Conservation (phyloP, 2,329 filamentous ascomycete species). For the Microascus cirrosus region DNA sequence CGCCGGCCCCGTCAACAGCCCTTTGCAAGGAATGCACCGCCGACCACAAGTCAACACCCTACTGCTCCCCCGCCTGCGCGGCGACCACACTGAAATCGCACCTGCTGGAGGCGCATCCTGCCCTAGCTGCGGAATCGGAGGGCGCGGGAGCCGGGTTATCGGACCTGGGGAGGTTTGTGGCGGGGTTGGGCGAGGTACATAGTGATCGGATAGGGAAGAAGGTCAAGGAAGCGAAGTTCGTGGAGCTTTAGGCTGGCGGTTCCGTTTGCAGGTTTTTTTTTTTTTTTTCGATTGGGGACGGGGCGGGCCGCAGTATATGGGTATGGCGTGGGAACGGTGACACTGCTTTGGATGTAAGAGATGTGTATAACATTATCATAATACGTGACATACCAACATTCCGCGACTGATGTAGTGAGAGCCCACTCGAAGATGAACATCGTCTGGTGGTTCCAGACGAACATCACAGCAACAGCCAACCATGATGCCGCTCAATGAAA, state of each 20-base stretch:
- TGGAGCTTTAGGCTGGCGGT: not conserved
- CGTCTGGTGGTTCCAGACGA: not conserved
- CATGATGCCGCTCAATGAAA: not conserved
- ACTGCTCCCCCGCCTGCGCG: conserved; percentile 3
- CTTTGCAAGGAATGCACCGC: conserved; percentile 3
- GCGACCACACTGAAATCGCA: not conserved
- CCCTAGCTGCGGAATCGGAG: not conserved
- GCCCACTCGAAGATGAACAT: not conserved
- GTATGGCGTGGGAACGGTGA: not conserved
- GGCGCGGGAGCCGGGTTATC: not conserved
- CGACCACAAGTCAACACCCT: not conserved
- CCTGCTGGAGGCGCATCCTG: conserved; percentile 2
- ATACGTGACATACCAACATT: not conserved
- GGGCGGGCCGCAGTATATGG: too few species aligned
- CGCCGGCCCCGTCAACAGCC: not conserved
- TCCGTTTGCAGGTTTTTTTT: not conserved
- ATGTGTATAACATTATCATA: too few species aligned
- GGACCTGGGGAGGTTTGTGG: not conserved
- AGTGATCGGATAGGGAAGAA: conserved; percentile 1
- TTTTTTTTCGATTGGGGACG: too few species aligned
- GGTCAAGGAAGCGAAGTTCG: not conserved
- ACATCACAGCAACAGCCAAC: not conserved
- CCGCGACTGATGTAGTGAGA: not conserved
- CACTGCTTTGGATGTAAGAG: too few species aligned
- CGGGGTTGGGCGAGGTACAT: conserved; percentile 1